These are phyloP conservation scores for Trichothecium sympodiale DNA, from an alignment of 2,329 filamentous ascomycete genomes.

Conservation along the genomic window DNA sequence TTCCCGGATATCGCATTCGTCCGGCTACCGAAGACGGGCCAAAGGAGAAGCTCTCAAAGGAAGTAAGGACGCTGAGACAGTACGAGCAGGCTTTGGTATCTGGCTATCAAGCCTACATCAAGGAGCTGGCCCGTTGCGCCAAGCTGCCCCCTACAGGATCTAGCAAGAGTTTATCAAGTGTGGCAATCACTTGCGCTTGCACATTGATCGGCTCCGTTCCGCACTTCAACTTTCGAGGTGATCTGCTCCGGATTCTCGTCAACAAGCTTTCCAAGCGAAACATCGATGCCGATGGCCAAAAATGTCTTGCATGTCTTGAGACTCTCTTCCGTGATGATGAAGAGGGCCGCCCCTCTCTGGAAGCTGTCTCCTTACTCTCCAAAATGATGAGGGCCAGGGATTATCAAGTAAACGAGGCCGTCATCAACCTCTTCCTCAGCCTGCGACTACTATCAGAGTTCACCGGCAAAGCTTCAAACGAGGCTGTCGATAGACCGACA, in stretches of 20 bases:
- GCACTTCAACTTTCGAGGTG: constrained; percentile 92
- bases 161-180: constrained; percentile 46
- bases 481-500: constrained; percentile 50
- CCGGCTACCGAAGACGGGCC: constrained; percentile 64
- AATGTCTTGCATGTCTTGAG: constrained; percentile 69
- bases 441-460: constrained; percentile 84
- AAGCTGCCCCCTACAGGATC: constrained; percentile 36
- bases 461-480: constrained; percentile 68
- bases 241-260: constrained; percentile 79
- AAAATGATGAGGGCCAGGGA: constrained; percentile 93
- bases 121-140: constrained; percentile 58
- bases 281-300: constrained; percentile 64
- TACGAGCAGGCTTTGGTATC: constrained; percentile 83
- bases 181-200: constrained; percentile 81
- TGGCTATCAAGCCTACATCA: constrained; percentile 77
- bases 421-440: constrained; percentile 84
- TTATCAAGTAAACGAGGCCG: constrained; percentile 72
- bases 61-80: constrained; percentile 67
- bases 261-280: constrained; percentile 66
- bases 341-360: constrained; percentile 77
- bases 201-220: constrained; percentile 70
- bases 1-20: constrained; percentile 91
- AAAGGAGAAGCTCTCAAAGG: constrained; percentile 77
- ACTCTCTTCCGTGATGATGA: constrained; percentile 78
- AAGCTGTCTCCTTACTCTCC: constrained; percentile 71